phyloP scores from a whole-genome alignment of 2,329 filamentous ascomycete genomes.

The Sphaerulina musiva region DNA sequence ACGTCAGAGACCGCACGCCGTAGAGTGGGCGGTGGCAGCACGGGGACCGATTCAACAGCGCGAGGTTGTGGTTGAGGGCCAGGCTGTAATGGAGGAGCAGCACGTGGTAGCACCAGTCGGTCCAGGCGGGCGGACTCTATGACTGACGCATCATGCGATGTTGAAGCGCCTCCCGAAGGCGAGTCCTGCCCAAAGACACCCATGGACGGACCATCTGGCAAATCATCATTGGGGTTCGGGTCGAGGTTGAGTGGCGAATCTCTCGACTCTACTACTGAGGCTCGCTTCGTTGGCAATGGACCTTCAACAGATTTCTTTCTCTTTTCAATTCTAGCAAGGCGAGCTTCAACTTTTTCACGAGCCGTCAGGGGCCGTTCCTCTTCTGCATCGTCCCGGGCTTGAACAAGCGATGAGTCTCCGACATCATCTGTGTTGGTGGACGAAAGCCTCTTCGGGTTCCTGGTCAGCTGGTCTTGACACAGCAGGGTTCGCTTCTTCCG shows the following conservation, averaged over 20 bases:
- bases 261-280: not conserved
- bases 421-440: slow-evolving; percentile 17
- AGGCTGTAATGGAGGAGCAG: slow-evolving; percentile 3
- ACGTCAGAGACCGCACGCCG: slow-evolving; percentile 20
- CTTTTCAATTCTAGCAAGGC: slow-evolving; percentile 28
- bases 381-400: not conserved
- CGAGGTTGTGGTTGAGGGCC: not conserved
- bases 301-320: slow-evolving; percentile 17
- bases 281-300: not conserved
- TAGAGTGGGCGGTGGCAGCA: slow-evolving; percentile 5
- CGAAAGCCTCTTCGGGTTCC: slow-evolving; percentile 15
- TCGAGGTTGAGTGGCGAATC: not conserved
- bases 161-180: slow-evolving; percentile 4
- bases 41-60: not conserved
- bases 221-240: slow-evolving; percentile 3
- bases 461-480: slow-evolving; percentile 35
- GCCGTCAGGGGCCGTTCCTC: slow-evolving; percentile 15
- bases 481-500: slow-evolving; percentile 38
- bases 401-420: slow-evolving; percentile 1
- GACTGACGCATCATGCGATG: slow-evolving; percentile 12
- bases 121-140: slow-evolving; percentile 20
- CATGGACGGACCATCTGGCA: slow-evolving; percentile 4
- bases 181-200: slow-evolving; percentile 8
- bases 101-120: slow-evolving; percentile 18
- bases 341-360: slow-evolving; percentile 25